These are phyloP conservation scores for Thecaphora thlaspeos DNA, from an alignment of 1,284 basidiomycete genomes.

Conservation along the genomic window DNA sequence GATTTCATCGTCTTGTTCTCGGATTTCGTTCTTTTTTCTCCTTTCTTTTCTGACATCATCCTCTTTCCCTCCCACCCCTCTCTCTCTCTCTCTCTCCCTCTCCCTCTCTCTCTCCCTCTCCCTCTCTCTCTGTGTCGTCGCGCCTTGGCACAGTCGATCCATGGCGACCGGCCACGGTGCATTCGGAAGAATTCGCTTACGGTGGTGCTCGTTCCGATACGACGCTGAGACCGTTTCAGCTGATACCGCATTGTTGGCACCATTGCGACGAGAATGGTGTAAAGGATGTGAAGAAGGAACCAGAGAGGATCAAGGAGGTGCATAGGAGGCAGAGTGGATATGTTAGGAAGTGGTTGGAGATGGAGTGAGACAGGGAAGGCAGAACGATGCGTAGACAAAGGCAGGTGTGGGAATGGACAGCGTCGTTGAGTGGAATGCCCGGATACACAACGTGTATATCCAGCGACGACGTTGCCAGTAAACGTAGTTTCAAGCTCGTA, in stretches of 20 bases:
- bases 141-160: slow-evolving; percentile 63
- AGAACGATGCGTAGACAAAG: too few relatives aligned
- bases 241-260: slow-evolving; percentile 67
- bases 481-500: too few relatives aligned
- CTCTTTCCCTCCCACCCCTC: too few relatives aligned
- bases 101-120: too few relatives aligned
- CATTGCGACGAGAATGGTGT: slow-evolving; percentile 46
- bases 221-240: slow-evolving; percentile 73
- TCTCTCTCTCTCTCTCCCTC: too few relatives aligned
- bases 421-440: too few relatives aligned
- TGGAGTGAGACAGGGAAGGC: slow-evolving; percentile 55
- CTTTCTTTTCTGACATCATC: too few relatives aligned
- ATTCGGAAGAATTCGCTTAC: slow-evolving; percentile 66
- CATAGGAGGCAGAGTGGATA: slow-evolving; percentile 79
- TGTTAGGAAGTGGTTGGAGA: slow-evolving; percentile 76
- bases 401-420: too few relatives aligned
- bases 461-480: too few relatives aligned
- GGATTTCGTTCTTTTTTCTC: too few relatives aligned
- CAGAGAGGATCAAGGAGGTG: slow-evolving; percentile 74
- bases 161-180: slow-evolving; percentile 82
- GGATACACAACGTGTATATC: too few relatives aligned
- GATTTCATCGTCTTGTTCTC: too few relatives aligned
- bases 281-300: slow-evolving; percentile 64
- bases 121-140: neutral
- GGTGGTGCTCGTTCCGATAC: slow-evolving; percentile 73